Evolutionary conservation across 2,329 filamentous ascomycete genomes (phyloP).

Genomic region (Cladosporium sphaerospermum): DNA sequence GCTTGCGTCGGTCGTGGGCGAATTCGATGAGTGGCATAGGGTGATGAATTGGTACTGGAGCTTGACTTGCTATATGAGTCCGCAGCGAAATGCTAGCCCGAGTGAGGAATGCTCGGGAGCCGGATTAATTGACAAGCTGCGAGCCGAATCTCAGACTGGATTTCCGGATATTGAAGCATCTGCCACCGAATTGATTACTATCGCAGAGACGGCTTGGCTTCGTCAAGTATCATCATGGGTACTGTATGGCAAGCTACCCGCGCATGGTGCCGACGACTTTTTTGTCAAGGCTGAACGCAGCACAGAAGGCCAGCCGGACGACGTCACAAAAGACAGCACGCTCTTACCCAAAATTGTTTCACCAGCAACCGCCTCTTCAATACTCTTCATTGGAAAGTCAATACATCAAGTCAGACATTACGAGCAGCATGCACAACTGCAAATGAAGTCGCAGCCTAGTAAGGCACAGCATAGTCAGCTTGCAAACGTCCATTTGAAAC

Average conservation of each 20-base stretch:
- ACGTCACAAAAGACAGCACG: constrained; percentile 52
- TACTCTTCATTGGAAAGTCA: constrained; percentile 85
- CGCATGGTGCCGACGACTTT: constrained; percentile 75
- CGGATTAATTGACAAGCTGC: constrained; percentile 68
- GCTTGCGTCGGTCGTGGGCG: constrained; percentile 72
- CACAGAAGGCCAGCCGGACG: constrained; percentile 24
- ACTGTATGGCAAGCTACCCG: constrained; percentile 76
- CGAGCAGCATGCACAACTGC: constrained; percentile 16
- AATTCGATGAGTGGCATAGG: constrained; percentile 83
- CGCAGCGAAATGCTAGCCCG: constrained; percentile 14
- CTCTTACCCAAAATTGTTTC: constrained; percentile 77
- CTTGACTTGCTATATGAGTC: constrained; percentile 62
- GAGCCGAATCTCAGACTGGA: constrained; percentile 74
- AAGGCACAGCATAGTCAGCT: not conserved
- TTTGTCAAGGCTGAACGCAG: constrained; percentile 52
- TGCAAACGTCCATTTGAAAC: constrained; percentile 53
- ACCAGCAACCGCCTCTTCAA: constrained; percentile 66
- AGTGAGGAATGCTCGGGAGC: constrained; percentile 38
- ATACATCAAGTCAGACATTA: constrained; percentile 68
- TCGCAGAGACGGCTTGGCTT: constrained; percentile 86
- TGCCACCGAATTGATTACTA: constrained; percentile 62
- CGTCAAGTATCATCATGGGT: constrained; percentile 88
- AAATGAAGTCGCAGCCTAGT: not conserved
- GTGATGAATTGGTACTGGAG: constrained; percentile 81
- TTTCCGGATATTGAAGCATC: constrained; percentile 79